phyloP scores from a whole-genome alignment of 768 basidiomycete species.

The Trametes gibbosa region DNA sequence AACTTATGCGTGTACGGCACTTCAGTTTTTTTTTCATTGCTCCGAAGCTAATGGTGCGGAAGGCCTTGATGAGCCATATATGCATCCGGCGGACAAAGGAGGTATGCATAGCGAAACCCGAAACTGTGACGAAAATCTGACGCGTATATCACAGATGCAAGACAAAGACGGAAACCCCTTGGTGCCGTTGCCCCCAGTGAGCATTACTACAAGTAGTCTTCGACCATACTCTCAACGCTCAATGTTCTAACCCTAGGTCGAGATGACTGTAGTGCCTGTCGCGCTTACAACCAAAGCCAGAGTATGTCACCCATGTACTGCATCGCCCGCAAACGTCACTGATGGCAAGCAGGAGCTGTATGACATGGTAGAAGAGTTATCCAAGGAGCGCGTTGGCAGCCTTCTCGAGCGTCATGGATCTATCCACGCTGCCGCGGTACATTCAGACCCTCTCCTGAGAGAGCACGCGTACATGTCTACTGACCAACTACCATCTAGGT shows the following conservation, averaged over 20 bases:
- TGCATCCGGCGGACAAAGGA: conserved; percentile 86
- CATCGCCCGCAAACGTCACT: conserved; percentile 3
- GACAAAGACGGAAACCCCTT: conserved; percentile 71
- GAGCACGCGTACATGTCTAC: background rate
- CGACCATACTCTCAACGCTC: background rate
- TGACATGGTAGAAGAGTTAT: conserved; percentile 62
- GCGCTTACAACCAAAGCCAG: conserved; percentile 60
- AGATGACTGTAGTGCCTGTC: conserved; percentile 74
- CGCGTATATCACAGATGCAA: conserved; percentile 60
- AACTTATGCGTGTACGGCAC: conserved; percentile 59
- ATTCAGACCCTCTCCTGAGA: no score
- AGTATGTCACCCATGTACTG: conserved; percentile 36
- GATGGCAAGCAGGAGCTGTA: conserved; percentile 50
- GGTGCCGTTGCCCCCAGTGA: conserved; percentile 71
- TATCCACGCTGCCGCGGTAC: conserved; percentile 38
- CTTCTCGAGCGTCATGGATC: conserved; percentile 43
- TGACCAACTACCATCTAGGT: conserved; percentile 37
- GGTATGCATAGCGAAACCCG: conserved; percentile 30
- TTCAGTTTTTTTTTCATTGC: background rate
- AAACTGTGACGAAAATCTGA: background rate
- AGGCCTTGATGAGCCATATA: conserved; percentile 75
- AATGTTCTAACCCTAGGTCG: conserved; percentile 47
- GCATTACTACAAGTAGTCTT: background rate
- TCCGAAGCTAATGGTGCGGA: background rate
- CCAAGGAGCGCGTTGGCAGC: conserved; percentile 58